phyloP scores from a whole-genome alignment of 805 yeast genomes.

The Cephaloascus fragrans region DNA sequence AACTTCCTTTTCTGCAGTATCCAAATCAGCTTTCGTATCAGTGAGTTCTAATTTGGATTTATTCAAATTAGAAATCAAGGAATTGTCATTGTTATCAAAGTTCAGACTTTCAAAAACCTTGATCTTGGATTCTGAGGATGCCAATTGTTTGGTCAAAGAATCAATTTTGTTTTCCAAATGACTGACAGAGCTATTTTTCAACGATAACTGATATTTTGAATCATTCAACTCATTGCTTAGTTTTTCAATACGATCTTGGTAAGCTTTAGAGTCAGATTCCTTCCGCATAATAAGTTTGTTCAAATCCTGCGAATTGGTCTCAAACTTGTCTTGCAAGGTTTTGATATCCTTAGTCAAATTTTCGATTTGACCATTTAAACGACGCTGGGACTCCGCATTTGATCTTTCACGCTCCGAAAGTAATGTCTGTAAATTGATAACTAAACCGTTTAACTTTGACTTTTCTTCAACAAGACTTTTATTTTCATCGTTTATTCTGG shows the following conservation, averaged over 20 bases:
- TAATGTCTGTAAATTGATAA: conserved; percentile 49
- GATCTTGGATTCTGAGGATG: conserved; percentile 12
- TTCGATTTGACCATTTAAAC: conserved; percentile 39
- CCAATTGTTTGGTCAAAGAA: conserved; percentile 16
- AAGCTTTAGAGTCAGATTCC: conserved; percentile 46
- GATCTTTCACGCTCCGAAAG: conserved; percentile 52
- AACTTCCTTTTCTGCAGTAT: conserved; percentile 45
- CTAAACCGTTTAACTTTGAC: conserved; percentile 42
- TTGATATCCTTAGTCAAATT: conserved; percentile 38
- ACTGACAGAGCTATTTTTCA: conserved; percentile 28
- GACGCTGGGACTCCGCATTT: conserved; percentile 36
- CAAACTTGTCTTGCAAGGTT: conserved; percentile 32
- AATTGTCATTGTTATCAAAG: conserved; percentile 8
- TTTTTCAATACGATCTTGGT: conserved; percentile 52
- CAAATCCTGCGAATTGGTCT: conserved; percentile 40
- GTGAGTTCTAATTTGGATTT: conserved; percentile 28
- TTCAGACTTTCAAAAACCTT: conserved; percentile 12
- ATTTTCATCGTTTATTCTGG: conserved; percentile 42
- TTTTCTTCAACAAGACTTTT: conserved; percentile 47
- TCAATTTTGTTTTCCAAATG: conserved; percentile 27
- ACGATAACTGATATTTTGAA: conserved; percentile 28
- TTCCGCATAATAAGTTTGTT: conserved; percentile 39
- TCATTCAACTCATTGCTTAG: conserved; percentile 34
- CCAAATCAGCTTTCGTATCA: conserved; percentile 43
- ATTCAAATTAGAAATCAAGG: conserved; percentile 7